phyloP scores from a whole-genome alignment of 345 rosid genomes.

The Populus deltoides region DNA sequence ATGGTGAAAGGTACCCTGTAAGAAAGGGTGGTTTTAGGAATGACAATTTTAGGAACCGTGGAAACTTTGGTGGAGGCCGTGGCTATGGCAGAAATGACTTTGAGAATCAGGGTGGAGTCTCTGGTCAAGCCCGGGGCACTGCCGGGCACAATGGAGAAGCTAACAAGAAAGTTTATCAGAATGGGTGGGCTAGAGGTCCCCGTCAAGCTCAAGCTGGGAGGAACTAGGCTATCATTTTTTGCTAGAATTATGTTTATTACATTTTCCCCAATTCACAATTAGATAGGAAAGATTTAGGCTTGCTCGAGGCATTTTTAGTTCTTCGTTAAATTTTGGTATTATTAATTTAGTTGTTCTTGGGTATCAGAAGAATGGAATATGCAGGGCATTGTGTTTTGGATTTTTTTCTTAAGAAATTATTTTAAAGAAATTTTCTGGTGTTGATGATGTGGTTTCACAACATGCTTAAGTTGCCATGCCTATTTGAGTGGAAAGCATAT shows the following conservation, averaged over 20 bases:
- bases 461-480: not conserved
- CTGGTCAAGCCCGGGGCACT: slow-evolving; percentile 9
- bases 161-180: slow-evolving; percentile 14
- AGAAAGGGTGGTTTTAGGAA: slow-evolving; percentile 16
- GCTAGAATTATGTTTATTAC: slow-evolving; percentile 5
- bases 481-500: not conserved
- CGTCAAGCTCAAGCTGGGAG: slow-evolving; percentile 13
- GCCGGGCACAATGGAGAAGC: slow-evolving; percentile 17
- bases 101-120: slow-evolving; percentile 16
- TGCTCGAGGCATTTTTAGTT: slow-evolving; percentile 5
- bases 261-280: not conserved
- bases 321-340: not conserved
- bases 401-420: not conserved
- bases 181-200: slow-evolving; percentile 11
- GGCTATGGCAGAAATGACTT: slow-evolving; percentile 17
- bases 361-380: not conserved
- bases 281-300: not conserved
- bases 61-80: slow-evolving; percentile 12
- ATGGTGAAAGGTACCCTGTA: slow-evolving; percentile 10
- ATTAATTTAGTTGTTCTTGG: not conserved
- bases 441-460: not conserved
- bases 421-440: not conserved
- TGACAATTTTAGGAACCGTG: slow-evolving; percentile 11
- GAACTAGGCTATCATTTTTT: not conserved
- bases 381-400: not conserved